These are phyloP conservation scores for Spathaspora boniae DNA, from an alignment of 805 yeast species.

Conservation along the genomic window DNA sequence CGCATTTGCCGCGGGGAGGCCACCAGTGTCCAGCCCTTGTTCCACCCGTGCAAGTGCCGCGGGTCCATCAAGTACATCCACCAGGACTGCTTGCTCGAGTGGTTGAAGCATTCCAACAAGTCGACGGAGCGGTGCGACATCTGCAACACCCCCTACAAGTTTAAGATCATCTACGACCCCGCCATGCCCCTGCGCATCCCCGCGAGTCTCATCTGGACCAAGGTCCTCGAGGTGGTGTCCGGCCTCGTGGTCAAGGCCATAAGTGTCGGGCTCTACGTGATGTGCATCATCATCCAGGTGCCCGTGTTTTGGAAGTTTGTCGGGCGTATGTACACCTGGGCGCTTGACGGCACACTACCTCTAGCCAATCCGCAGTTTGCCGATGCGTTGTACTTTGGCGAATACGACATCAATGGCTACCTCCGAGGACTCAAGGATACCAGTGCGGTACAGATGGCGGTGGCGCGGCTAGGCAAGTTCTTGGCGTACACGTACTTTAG, in stretches of 20 bases:
- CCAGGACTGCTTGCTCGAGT: constrained; percentile 83
- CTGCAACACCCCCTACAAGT: constrained; percentile 72
- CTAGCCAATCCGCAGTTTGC: constrained; percentile 19
- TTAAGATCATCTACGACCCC: constrained; percentile 61
- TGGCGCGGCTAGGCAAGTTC: constrained; percentile 21
- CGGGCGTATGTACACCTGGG: constrained; percentile 53
- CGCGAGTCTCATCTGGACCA: constrained; percentile 40
- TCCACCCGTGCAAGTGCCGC: constrained; percentile 88
- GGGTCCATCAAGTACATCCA: constrained; percentile 94
- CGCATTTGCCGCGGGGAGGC: constrained; percentile 94
- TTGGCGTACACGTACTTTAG: constrained; percentile 31
- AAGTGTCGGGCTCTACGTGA: constrained; percentile 30
- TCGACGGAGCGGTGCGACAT: constrained; percentile 74
- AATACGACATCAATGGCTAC: constrained; percentile 11
- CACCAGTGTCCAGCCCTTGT: constrained; percentile 72
- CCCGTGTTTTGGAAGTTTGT: constrained; percentile 58
- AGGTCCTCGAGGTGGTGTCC: constrained; percentile 22
- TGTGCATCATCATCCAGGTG: constrained; percentile 47
- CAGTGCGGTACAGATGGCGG: constrained; percentile 8
- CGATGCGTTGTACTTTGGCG: constrained; percentile 40
- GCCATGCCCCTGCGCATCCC: constrained; percentile 69
- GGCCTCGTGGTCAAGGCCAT: constrained; percentile 14
- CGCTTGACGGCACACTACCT: constrained; percentile 53
- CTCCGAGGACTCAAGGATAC: constrained; percentile 4
- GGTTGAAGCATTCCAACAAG: constrained; percentile 72